Evolutionary conservation across 306 rosid species (phyloP).

Genomic region (Acmispon strigosus): DNA sequence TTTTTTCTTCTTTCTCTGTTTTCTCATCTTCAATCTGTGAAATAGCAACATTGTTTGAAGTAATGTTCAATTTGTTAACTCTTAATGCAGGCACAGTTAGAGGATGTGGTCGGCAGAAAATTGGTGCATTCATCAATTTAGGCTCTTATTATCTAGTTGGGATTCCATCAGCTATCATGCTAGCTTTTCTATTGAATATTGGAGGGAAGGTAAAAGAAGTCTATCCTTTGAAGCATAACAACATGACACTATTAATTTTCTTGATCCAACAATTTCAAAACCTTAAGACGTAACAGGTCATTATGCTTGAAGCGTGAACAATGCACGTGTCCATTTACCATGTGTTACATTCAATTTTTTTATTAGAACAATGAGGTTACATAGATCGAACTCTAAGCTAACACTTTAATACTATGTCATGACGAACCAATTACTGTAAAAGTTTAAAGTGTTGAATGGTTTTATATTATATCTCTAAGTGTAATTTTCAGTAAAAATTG

Average conservation of each 20-base stretch:
- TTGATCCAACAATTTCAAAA: too few species aligned
- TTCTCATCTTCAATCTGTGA: neutral
- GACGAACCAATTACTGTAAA: too few species aligned
- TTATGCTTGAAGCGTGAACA: too few species aligned
- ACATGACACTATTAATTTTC: neutral
- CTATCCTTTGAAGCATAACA: neutral
- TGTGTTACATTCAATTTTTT: too few species aligned
- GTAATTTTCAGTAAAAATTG: too few species aligned
- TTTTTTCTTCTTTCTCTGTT: neutral
- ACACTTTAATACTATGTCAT: too few species aligned
- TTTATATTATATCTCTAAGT: too few species aligned
- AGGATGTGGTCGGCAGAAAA: conserved; percentile 90
- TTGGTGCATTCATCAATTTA: conserved; percentile 62
- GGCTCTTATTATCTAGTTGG: conserved; percentile 64
- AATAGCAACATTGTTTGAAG: neutral
- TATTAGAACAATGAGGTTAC: too few species aligned
- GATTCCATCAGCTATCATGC: conserved; percentile 44
- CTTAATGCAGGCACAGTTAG: conserved; percentile 51
- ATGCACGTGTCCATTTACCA: too few species aligned
- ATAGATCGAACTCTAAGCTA: too few species aligned
- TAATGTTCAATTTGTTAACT: neutral
- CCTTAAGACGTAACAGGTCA: too few species aligned
- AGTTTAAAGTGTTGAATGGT: too few species aligned
- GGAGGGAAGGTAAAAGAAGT: conserved; percentile 53
- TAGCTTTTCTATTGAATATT: conserved; percentile 49